Conservation (phyloP, 2,329 filamentous ascomycete species). For the Colletotrichum simmondsii region DNA sequence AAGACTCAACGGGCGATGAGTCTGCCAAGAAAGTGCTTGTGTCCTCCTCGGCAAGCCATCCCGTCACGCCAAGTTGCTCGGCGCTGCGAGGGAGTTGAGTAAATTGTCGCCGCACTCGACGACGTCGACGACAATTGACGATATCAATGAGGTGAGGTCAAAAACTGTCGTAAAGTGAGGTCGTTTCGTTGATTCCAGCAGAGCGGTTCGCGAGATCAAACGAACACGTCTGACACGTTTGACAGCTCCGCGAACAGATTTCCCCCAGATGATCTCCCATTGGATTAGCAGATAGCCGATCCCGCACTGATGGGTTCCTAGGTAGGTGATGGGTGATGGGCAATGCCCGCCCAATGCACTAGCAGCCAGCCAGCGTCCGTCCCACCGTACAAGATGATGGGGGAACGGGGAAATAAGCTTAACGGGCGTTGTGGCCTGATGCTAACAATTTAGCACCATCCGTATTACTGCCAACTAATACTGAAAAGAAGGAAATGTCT, state of each 20-base stretch:
- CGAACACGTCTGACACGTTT: slow-evolving; percentile 25
- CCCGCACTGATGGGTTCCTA: neutral
- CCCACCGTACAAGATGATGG: slow-evolving; percentile 21
- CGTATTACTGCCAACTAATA: neutral
- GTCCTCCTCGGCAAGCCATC: slow-evolving; percentile 32
- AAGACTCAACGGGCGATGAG: slow-evolving; percentile 27
- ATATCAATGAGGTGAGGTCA: neutral
- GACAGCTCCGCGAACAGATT: neutral
- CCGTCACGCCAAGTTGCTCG: slow-evolving; percentile 33
- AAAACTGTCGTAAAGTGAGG: neutral
- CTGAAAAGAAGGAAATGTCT: neutral
- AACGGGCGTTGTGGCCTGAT: slow-evolving; percentile 18
- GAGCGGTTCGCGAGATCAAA: slow-evolving; percentile 23
- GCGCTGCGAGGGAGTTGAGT: slow-evolving; percentile 25
- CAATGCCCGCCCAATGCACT: neutral
- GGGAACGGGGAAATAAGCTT: slow-evolving; percentile 29
- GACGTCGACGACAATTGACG: neutral
- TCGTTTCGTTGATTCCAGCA: slow-evolving; percentile 3
- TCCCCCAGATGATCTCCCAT: neutral
- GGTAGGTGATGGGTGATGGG: too few relatives aligned
- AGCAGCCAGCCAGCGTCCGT: neutral
- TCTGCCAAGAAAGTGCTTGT: slow-evolving; percentile 36
- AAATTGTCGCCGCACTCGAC: slow-evolving; percentile 29
- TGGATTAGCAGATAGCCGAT: neutral
- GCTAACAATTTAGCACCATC: neutral